Evolutionary conservation across 176 grass and related monocot genomes (phyloP).

Genomic region (Musa itinerans): DNA sequence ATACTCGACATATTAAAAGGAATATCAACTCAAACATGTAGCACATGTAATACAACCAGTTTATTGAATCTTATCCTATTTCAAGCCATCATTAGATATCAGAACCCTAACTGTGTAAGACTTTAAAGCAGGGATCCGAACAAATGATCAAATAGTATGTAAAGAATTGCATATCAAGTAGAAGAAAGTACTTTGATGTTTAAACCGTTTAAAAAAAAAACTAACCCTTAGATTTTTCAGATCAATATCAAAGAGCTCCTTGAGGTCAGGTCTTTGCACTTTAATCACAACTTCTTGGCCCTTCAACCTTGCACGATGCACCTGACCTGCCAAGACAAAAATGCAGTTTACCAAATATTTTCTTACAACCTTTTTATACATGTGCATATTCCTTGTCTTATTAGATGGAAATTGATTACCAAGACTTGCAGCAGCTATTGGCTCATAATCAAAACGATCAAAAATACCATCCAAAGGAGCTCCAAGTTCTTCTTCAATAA

Average conservation of each 20-base stretch:
- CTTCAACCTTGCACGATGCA: conserved; percentile 83
- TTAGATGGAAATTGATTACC: conserved; percentile 39
- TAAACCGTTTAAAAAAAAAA: not conserved
- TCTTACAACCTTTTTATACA: not conserved
- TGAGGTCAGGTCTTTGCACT: conserved; percentile 94
- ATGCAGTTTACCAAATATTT: not conserved
- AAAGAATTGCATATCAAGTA: not conserved
- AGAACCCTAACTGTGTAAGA: not conserved
- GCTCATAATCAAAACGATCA: conserved; percentile 91
- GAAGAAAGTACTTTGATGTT: not conserved
- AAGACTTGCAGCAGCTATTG: conserved; percentile 98
- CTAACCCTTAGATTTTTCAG: conserved; percentile 89
- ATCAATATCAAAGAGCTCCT: conserved; percentile 98
- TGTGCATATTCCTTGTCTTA: not conserved
- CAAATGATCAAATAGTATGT: not conserved
- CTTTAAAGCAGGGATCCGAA: not conserved
- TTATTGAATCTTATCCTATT: not conserved
- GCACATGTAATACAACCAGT: no score
- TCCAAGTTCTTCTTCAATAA: conserved; percentile 84
- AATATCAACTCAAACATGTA: no score
- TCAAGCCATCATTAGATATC: not conserved
- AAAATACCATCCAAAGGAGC: conserved; percentile 64
- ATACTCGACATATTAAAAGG: no score
- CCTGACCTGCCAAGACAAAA: conserved; percentile 63
- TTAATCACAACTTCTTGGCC: conserved; percentile 90